A percentile compares a stretch with the other conserved stretches of the same genome.
Conservation (phyloP, 2,329 filamentous ascomycete species). For the Davidsoniella virescens region DNA sequence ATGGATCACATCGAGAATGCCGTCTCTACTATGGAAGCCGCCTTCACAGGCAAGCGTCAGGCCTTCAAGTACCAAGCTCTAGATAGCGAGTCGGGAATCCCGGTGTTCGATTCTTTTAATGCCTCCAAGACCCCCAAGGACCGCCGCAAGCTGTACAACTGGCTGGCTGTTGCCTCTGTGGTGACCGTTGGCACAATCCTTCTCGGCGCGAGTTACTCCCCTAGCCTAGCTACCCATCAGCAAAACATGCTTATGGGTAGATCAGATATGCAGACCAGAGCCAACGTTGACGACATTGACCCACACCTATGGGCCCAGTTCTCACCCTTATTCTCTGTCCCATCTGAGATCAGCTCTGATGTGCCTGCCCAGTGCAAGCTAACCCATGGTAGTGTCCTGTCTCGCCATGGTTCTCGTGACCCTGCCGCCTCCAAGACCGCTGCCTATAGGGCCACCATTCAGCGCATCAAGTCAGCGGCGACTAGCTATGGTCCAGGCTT, state of each 20-base stretch:
- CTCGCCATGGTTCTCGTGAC: constrained; percentile 70
- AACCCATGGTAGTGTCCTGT: constrained; percentile 67
- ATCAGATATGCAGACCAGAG: background rate
- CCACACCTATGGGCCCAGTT: constrained; percentile 60
- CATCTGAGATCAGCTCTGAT: constrained; percentile 43
- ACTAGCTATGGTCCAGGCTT: constrained; percentile 45
- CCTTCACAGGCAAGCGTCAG: background rate
- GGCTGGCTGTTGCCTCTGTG: constrained; percentile 1
- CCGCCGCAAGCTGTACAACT: constrained; percentile 4
- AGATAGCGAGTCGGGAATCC: background rate
- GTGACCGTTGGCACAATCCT: background rate
- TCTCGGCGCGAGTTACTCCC: constrained; percentile 8
- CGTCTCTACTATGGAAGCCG: constrained; percentile 1
- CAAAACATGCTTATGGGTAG: background rate
- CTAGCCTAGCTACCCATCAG: background rate
- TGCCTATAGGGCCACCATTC: constrained; percentile 46
- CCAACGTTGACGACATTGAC: constrained; percentile 4
- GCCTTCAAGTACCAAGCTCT: constrained; percentile 9
- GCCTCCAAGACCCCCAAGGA: constrained; percentile 2
- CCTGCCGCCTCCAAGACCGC: constrained; percentile 54
- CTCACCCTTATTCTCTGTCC: constrained; percentile 67
- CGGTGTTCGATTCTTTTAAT: background rate
- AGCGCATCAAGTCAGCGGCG: constrained; percentile 42
- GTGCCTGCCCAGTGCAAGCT: constrained; percentile 54
- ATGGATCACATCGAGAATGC: constrained; percentile 8